A percentile compares a stretch with the other conserved stretches of the same genome.
Evolutionary conservation across 2,329 filamentous ascomycete species (phyloP).

Genomic region (Nakataea oryzae): DNA sequence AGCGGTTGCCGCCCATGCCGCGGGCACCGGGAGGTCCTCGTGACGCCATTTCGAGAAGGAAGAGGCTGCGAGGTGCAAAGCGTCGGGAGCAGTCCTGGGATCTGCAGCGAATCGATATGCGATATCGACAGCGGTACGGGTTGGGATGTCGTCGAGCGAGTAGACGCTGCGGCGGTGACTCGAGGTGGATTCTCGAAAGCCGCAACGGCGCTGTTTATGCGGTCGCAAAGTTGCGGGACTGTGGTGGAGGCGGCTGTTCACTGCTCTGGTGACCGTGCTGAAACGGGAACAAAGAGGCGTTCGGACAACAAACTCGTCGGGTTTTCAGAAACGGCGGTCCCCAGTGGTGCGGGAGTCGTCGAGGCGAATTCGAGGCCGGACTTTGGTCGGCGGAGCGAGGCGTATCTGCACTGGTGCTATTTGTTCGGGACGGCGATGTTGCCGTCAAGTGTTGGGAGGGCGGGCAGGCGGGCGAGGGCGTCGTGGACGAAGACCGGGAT

Average conservation of each 20-base stretch:
- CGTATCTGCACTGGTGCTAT: not conserved
- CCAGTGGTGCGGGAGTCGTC: too few relatives aligned
- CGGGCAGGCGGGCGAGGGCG: too few relatives aligned
- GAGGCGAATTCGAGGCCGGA: not conserved
- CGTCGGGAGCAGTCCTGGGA: not conserved
- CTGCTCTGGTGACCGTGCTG: too few relatives aligned
- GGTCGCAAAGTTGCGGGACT: not conserved
- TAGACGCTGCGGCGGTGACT: not conserved
- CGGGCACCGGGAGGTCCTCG: slow-evolving; percentile 56
- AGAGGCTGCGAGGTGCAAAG: not conserved
- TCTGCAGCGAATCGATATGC: not conserved
- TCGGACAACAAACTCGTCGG: not conserved
- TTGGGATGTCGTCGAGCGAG: not conserved
- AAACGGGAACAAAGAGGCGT: not conserved
- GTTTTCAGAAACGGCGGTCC: not conserved
- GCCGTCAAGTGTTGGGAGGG: not conserved
- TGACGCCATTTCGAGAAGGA: slow-evolving; percentile 57
- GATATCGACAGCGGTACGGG: not conserved
- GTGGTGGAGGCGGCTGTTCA: not conserved
- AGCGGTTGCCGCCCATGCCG: slow-evolving; percentile 61
- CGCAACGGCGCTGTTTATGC: too few relatives aligned
- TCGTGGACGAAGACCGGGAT: not conserved
- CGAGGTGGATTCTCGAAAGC: not conserved
- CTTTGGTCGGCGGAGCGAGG: not conserved
- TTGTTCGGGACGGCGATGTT: not conserved